Evolutionary conservation across 495 filamentous ascomycete species (phyloP), one percentile per base, ranked within the genome.

Genomic region (Geoglossum glabrum): DNA sequence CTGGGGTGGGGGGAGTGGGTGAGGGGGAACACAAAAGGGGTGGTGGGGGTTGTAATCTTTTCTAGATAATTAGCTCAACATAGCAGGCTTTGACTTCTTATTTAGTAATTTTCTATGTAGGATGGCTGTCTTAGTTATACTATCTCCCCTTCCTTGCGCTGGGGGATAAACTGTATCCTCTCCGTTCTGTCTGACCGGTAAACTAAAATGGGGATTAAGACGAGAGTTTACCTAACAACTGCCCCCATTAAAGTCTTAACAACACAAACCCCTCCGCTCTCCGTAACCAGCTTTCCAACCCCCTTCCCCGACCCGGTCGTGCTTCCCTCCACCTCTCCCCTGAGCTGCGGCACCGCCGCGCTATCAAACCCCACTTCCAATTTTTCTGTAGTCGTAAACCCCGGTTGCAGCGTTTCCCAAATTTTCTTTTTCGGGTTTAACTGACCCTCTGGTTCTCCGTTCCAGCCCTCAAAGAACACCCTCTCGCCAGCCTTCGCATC

Each of bases 361-460:
- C 74, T 76, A 60, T 87, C 84, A 65, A 89, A 88, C 21, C 76
- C 86, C 31, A 94, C 93, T 72, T 87, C 87, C 55, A 85, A 71
- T 36, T 69, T 70, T 3, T 79, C 78, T 17, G 84, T 95, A 15
- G 90, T 98, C 23, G 82, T 87, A 70, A 97, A 97, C 0, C 90
- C 92, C 5, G 87, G 86, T 73, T 95, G 90, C 72, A 93, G 84
- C 11, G 76, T 87, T 77, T 98, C 92, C 87, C 89, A 97, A 57
- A 96, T 71, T 80, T 95, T 96, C 80, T 96, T 96, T 83, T 97
- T 98, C 45, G 93, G 92, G 74, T 97, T 97, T 62, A 98, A 77
- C 55, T 86, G 76, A 61, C 82, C 82, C 74, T 97, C 89, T 10
- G 93, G 92, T 77, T 95, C 83, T 36, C 87, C 89, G 8, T 80